phyloP scores from a whole-genome alignment of 2,329 filamentous ascomycete species.

The Claviceps paspali region DNA sequence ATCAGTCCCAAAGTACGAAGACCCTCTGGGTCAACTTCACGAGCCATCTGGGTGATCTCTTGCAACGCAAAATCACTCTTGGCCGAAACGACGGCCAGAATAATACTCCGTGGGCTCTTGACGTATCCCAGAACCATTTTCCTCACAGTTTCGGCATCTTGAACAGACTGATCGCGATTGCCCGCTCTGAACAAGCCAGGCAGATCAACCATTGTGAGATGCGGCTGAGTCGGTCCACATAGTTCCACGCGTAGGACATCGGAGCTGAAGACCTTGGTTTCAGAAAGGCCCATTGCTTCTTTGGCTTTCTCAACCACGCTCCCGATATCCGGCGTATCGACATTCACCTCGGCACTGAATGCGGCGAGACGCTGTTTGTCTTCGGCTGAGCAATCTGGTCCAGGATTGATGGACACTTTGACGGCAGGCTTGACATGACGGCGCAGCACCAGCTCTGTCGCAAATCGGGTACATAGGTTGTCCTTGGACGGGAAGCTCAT shows the following conservation, averaged over 20 bases:
- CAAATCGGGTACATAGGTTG: constrained; percentile 45
- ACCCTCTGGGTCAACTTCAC: constrained; percentile 8
- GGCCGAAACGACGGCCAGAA: constrained; percentile 41
- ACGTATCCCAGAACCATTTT: constrained; percentile 40
- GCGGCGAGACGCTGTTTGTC: constrained; percentile 10
- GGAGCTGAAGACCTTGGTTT: constrained; percentile 20
- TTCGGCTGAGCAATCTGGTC: constrained; percentile 11
- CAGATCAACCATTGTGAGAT: constrained; percentile 44
- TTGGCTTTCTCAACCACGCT: constrained; percentile 5
- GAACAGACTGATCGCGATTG: constrained; percentile 24
- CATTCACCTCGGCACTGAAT: constrained; percentile 4
- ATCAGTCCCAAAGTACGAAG: constrained; percentile 37
- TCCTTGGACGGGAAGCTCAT: constrained; percentile 44
- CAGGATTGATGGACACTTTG: constrained; percentile 18
- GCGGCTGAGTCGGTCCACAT: constrained; percentile 28
- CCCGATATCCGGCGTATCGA: constrained; percentile 4
- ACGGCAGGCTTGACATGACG: constrained; percentile 20
- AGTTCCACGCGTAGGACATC: constrained; percentile 34
- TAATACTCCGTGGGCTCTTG: constrained; percentile 37
- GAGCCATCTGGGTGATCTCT: constrained; percentile 16
- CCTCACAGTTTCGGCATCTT: constrained; percentile 9
- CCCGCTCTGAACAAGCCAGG: constrained; percentile 37
- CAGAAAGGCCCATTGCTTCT: constrained; percentile 7
- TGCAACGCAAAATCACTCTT: constrained; percentile 43
- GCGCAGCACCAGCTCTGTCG: constrained; percentile 45